Evolutionary conservation across 1,284 basidiomycete species (phyloP), one percentile per base, ranked within the genome.

Genomic region (Ganoderma multipileum): DNA sequence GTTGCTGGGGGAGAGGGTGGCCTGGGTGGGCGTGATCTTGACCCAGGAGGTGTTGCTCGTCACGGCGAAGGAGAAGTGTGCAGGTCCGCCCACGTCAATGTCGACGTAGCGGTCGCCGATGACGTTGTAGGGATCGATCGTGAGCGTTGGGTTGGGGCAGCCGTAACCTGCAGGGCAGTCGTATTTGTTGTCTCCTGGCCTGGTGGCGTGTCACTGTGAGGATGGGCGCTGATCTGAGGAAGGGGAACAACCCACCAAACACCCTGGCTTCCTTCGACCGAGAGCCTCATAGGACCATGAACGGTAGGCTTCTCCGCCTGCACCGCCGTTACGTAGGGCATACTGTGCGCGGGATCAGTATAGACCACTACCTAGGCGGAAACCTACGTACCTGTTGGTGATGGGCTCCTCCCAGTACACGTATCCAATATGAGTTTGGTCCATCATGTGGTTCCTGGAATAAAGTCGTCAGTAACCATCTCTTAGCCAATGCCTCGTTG

Each of bases 351-450:
- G 71, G 28, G 26, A 30, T 52, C 12, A 57, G 28, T 18, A 20
- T 18, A 44, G 59, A 11, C 42, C 33, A 47, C 2, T 60, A 41
- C 39, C n/a, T 42, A 20, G 16, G 4, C 3, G 33, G 26, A 47
- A 16, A 3, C 26, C 7, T 1, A 76, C 83, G 52, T 71, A 88
- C 87, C 85, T 84, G 77, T 91, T 87, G 3, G 84, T 82, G 83
- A 87, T 86, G 0, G 89, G 89, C 75, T 90, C 86, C 72, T 92
- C 90, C 89, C 90, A 92, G 77, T 92, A 91, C 71, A 83, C 86
- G 72, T 90, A 91, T 72, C 26, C 91, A 91, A 85, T 76, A 78
- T 89, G 87, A 8, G 87, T 89, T 74, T 91, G 90, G 71, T 88
- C 85, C 86, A 92, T 90, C 85, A 91, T 90, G 72, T 89, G 78